Percentiles rank a stretch among this genome's conserved stretches.
Conservation (phyloP, 441 rosid species). For the Bocquillonia castaneifolia region DNA sequence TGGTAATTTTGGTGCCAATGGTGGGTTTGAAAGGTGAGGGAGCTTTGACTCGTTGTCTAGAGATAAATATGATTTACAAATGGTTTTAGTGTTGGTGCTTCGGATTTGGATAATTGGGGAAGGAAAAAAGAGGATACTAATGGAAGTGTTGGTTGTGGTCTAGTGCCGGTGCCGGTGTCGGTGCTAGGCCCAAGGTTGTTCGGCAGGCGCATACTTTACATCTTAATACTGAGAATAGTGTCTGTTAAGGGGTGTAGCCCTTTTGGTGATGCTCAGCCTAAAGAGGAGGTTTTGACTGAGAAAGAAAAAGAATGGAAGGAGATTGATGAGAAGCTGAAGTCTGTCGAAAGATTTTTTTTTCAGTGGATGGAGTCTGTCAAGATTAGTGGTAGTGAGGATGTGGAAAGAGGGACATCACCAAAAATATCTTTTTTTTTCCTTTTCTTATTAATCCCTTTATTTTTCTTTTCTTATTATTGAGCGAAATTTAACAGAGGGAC, state of each 20-base stretch:
- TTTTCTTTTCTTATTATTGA: no score
- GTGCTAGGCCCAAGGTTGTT: constrained; percentile 55
- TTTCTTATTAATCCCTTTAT: no score
- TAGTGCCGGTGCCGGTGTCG: not conserved
- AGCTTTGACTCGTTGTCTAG: constrained; percentile 61
- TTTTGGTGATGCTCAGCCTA: constrained; percentile 85
- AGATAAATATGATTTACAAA: constrained; percentile 34
- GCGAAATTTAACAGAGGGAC: no score
- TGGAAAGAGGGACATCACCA: constrained; percentile 37
- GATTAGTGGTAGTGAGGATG: constrained; percentile 19
- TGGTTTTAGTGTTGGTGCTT: constrained; percentile 16
- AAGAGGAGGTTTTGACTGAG: constrained; percentile 92
- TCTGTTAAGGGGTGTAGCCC: constrained; percentile 57
- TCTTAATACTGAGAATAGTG: constrained; percentile 25
- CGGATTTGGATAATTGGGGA: constrained; percentile 68
- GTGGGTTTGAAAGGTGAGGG: constrained; percentile 29
- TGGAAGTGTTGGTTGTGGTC: constrained; percentile 7
- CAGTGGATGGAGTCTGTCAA: constrained; percentile 22
- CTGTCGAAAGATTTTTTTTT: no score
- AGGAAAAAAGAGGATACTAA: constrained; percentile 57
- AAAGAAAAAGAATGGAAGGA: constrained; percentile 87
- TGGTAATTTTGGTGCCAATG: constrained; percentile 7
- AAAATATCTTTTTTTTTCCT: no score
- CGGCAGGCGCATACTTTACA: constrained; percentile 68
- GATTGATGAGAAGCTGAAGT: constrained; percentile 71